Percentiles rank a stretch among this genome's conserved stretches.
Evolutionary conservation across 2,329 filamentous ascomycete species (phyloP).

Genomic region (Colletotrichum siamense): DNA sequence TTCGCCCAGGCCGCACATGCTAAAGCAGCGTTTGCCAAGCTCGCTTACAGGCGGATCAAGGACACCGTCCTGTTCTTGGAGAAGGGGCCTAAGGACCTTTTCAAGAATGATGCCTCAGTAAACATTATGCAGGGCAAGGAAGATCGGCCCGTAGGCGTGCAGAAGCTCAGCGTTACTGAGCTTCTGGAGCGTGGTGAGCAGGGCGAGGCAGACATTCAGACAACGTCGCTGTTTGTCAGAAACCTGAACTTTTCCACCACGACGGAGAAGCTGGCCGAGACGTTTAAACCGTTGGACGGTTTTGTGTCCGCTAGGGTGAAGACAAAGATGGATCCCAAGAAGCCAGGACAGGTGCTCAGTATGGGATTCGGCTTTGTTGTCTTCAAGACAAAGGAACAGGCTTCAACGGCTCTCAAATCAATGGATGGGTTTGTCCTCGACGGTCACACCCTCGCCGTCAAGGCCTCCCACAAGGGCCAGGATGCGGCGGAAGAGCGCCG

Average conservation of each 20-base stretch:
- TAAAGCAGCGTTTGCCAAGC: conserved; percentile 79
- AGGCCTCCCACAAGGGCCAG: conserved; percentile 83
- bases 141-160: conserved; percentile 47
- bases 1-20: conserved; percentile 81
- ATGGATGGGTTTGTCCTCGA: conserved; percentile 93
- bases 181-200: conserved; percentile 65
- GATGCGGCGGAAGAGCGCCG: conserved; percentile 89
- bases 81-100: conserved; percentile 87
- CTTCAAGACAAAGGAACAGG: conserved; percentile 79
- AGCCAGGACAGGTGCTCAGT: conserved; percentile 83
- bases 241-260: conserved; percentile 94
- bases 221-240: conserved; percentile 87
- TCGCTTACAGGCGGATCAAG: conserved; percentile 90
- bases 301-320: conserved; percentile 91
- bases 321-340: conserved; percentile 92
- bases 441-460: conserved; percentile 83
- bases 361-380: conserved; percentile 98
- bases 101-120: conserved; percentile 45
- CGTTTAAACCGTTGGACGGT: conserved; percentile 82
- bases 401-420: conserved; percentile 78
- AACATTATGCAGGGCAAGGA: conserved; percentile 31
- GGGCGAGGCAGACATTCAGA: conserved; percentile 63
- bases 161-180: conserved; percentile 73
- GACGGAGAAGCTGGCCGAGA: conserved; percentile 74
- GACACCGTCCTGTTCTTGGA: conserved; percentile 92